Base-by-base conservation (phyloP, 352 stramenopile species). In the Globisporangium perplexum region DNA sequence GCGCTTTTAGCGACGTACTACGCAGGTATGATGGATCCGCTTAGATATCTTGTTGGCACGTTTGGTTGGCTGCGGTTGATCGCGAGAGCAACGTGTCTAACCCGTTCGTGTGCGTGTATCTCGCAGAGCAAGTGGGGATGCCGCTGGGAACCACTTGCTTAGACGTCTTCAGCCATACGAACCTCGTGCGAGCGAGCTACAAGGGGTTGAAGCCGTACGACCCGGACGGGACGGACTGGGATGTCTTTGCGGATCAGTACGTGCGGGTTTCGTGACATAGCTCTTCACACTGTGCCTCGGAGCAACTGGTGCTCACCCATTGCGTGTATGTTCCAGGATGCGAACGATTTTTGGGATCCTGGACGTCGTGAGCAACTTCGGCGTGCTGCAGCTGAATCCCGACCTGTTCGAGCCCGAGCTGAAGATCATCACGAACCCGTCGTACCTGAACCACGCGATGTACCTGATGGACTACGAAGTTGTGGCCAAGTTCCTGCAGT, bases 321-420 rank as follows among this genome's bases (percentile, higher is more conserved):
- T n/a, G n/a, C n/a, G n/a, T n/a, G n/a, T n/a, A 24, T 15, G 18
- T 36, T 24, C 20, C 46, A 93, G 83, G 55, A 57, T 93, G 55
- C 77, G 79, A 30, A 87, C 87, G 74, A 79, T 94, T 42, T 94
- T 90, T 59, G 74, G 71, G 0, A 51, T 91, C 23, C 50, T 94
- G 4, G 84, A 94, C 49, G 71, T 94, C 42, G 72, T 84, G 57
- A 91, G 79, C 60, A 71, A 89, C 53, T 90, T 93, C 58, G 79
- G 84, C 7, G 74, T 84, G 17, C 57, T 91, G 23, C 74, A 86
- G 59, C 68, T 94, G 10, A 81, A 86, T 22, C 55, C 72, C 1
- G 65, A 82, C 50, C 48, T 88, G 20, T 92, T 94, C 41, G 74
- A 74, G 18, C 74, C 75, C 3, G 84, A 94, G 46, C 59, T 77